Percentiles rank a stretch among this genome's conserved stretches.
These are phyloP conservation scores for Lentinula guzmanii DNA, from an alignment of 768 basidiomycete genomes.

Conservation along the genomic window DNA sequence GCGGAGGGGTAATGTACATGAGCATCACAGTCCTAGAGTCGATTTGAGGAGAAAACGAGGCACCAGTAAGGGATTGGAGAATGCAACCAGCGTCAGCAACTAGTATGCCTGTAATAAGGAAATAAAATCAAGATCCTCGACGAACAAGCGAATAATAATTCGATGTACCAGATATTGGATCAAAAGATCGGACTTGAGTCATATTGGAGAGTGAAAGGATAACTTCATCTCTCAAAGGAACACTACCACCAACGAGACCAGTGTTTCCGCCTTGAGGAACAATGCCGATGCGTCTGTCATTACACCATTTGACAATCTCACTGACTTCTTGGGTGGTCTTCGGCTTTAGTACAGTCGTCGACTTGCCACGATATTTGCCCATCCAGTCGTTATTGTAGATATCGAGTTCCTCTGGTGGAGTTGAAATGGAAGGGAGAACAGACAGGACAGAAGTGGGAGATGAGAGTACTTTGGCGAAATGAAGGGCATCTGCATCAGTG, in stretches of 20 bases:
- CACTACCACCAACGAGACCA: constrained; percentile 92
- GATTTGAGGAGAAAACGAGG: neutral
- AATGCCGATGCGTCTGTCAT: constrained; percentile 73
- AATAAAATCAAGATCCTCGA: constrained; percentile 6
- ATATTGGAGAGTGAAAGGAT: constrained; percentile 81
- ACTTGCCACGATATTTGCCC: constrained; percentile 85
- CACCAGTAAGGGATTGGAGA: constrained; percentile 68
- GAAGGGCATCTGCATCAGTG: constrained; percentile 51
- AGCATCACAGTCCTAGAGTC: too few species aligned
- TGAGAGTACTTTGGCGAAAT: constrained; percentile 64
- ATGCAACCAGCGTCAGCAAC: constrained; percentile 95
- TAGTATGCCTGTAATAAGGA: constrained; percentile 57
- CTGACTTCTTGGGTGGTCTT: constrained; percentile 85
- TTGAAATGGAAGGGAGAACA: constrained; percentile 46
- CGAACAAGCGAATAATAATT: constrained; percentile 11
- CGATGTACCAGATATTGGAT: constrained; percentile 68
- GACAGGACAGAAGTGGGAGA: constrained; percentile 55
- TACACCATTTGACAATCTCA: constrained; percentile 83
- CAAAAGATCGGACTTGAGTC: constrained; percentile 76
- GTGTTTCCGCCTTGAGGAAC: constrained; percentile 99
- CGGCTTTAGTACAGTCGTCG: constrained; percentile 84
- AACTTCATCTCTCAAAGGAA: constrained; percentile 84
- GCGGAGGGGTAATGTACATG: neutral
- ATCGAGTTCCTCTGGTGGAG: constrained; percentile 58
- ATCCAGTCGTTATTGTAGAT: constrained; percentile 93